A percentile compares a stretch with the other conserved stretches of the same genome.
phyloP scores from a whole-genome alignment of 2,329 filamentous ascomycete species.

The Neofusicoccum cordaticola region DNA sequence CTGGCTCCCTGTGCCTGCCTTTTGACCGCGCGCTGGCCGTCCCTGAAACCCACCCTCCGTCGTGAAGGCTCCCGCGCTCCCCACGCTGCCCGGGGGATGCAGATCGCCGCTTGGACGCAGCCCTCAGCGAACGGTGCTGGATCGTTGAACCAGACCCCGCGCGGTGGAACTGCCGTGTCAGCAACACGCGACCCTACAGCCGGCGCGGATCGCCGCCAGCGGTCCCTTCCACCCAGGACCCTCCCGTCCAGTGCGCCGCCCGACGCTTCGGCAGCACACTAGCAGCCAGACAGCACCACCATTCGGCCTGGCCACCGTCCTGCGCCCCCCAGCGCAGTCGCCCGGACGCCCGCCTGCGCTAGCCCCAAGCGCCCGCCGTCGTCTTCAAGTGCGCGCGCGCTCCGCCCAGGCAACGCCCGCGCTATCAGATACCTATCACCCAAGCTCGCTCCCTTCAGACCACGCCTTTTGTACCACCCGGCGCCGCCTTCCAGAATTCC shows the following conservation, averaged over 20 bases:
- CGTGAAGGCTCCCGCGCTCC: neutral
- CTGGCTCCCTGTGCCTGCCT: neutral
- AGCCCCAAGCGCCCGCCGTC: neutral
- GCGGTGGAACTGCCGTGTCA: neutral
- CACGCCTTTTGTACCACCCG: slow-evolving; percentile 9
- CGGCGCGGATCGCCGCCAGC: slow-evolving; percentile 7
- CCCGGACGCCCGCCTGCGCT: slow-evolving; percentile 13
- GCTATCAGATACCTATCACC: slow-evolving; percentile 14
- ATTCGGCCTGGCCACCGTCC: neutral
- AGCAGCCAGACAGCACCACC: neutral
- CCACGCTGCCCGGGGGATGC: slow-evolving; percentile 3
- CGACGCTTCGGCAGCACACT: neutral
- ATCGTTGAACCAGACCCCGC: neutral
- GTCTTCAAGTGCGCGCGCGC: neutral
- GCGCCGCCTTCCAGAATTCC: neutral
- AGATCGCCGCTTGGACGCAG: neutral
- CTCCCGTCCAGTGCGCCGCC: neutral
- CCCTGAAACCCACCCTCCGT: neutral
- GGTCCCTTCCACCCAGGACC: slow-evolving; percentile 3
- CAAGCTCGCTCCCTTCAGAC: neutral
- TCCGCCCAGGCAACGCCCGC: neutral
- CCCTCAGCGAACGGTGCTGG: neutral
- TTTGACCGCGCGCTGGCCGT: neutral
- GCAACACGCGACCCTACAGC: slow-evolving; percentile 1
- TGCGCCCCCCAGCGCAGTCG: neutral